Evolutionary conservation across 1,139 yeast species (phyloP), one percentile per base, ranked within the genome.

Genomic region (Nakaseomyces sp.): DNA sequence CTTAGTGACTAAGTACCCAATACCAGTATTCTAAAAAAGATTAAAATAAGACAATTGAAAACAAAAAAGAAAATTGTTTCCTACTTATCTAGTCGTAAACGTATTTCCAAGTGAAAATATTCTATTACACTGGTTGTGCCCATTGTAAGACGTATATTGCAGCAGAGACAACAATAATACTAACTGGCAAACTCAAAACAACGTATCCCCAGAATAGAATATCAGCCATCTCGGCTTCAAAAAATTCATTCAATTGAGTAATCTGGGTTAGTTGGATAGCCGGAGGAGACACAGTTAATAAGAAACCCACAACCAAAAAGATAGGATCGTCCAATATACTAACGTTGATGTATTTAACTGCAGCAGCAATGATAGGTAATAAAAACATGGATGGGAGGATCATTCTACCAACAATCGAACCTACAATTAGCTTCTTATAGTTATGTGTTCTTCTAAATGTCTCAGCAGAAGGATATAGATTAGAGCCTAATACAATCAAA

Each of bases 121-220:
- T 22, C 25, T 26, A 4, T 32, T 32, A 32, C 10, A 32, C 36
- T 4, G 36, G 36, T 32, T 32, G 36, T 7, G 65, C 68, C 71
- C 70, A 66, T 45, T 60, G 58, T 43, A 66, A 50, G 28, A 66
- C 70, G 32, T 55, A 56, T 54, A 81, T 73, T 42, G 85, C 77
- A 17, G 77, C 69, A 29, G 80, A 81, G 26, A 82, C 89, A 46
- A 81, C 79, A 42, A 75, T 65, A 29, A 82, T 81, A 15, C 88
- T 80, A 4, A 81, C 77, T 1, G 91, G 91, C 45, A 81, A 68
- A n/a, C 87, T 79, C 52, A 82, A 65, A 2, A 82, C 71, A 15
- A 77, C 88, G 53, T 82, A 82, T 4, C 89, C 88, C 82, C 88
- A 81, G 50, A 82, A 82, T 50, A 82, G 67, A 8, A 81, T 82